Evolutionary conservation across 495 filamentous ascomycete genomes (phyloP), one percentile per base, ranked within the genome.

Genomic region (Podospora pseudopauciseta): DNA sequence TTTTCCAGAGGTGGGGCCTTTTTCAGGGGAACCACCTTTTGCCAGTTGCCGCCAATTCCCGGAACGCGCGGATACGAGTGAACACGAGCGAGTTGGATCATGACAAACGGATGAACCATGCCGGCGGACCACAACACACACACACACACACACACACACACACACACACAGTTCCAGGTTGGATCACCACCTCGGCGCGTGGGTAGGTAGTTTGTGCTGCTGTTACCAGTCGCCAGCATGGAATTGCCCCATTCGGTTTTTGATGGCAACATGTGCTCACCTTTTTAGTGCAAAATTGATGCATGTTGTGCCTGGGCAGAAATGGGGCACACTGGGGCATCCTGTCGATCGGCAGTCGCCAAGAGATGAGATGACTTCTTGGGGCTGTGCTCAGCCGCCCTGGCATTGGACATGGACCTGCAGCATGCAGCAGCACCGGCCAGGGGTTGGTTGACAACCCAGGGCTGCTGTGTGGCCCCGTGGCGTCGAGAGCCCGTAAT

Each of bases 381-480:
- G 32, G 18, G 61, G 61, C 61, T 63, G 61, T 67, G 59, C 68
- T 65, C 58, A 66, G 60, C 61, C 60, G 65, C 65, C 68, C 61
- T 58, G 34, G 54, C 65, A 61, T 49, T 49, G 39, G 39, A 49
- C 39, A 11, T 49, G 39, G 39, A 49, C 39, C 39, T 49, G 39
- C 39, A 49, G 39, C 39, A 49, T 49, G 61, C 65, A 18, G 7
- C 30, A 28, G 60, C 60, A 13, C 30, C 30, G 19, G 61, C 28
- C 27, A 19, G 18, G n/a, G 61, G 61, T 16, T 18, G 61, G 49
- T 23, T 23, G 23, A 23, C 23, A 23, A 1, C 23, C 23, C 61
- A 28, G 23, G 32, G 61, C 28, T 63, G 63, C 55, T 64, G 44
- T 49, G 63, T 62, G 63, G 6, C 20, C 44, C 44, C 44, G 32